Evolutionary conservation across 208 protist species (phyloP).

Genomic region (Leishmania arabica): DNA sequence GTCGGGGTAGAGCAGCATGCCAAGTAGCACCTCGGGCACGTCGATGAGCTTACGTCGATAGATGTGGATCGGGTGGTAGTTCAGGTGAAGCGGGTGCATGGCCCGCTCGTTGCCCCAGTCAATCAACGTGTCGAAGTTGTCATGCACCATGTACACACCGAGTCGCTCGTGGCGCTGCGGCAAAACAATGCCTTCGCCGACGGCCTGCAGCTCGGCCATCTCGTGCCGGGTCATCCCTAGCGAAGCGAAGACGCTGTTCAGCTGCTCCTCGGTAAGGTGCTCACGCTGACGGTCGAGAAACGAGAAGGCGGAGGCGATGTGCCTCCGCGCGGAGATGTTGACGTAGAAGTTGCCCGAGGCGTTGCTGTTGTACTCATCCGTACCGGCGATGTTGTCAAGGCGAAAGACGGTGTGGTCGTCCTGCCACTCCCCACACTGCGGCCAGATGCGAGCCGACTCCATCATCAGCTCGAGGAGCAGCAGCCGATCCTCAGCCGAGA

Average conservation of each 20-base stretch:
- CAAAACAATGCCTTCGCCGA: constrained; percentile 60
- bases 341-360: constrained; percentile 89
- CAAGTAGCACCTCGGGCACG: constrained; percentile 88
- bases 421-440: constrained; percentile 83
- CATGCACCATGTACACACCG: constrained; percentile 86
- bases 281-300: constrained; percentile 52
- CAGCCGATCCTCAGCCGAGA: constrained; percentile 58
- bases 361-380: constrained; percentile 85
- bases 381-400: constrained; percentile 83
- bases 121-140: constrained; percentile 83
- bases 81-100: constrained; percentile 82
- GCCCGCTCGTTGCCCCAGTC: constrained; percentile 67
- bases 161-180: constrained; percentile 59
- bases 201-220: constrained; percentile 53
- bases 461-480: constrained; percentile 85
- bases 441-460: constrained; percentile 88
- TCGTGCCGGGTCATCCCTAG: constrained; percentile 73
- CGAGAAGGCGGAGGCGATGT: constrained; percentile 60
- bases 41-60: constrained; percentile 88
- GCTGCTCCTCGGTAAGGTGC: constrained; percentile 47
- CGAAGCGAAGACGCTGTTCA: constrained; percentile 50
- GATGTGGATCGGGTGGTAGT: constrained; percentile 91
- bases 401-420: constrained; percentile 76
- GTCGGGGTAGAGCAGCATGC: constrained; percentile 80
- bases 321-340: constrained; percentile 84